Percentiles rank a stretch among this genome's conserved stretches.
Conservation (phyloP, 2,329 filamentous ascomycete genomes). For the Aureobasidium sp. region DNA sequence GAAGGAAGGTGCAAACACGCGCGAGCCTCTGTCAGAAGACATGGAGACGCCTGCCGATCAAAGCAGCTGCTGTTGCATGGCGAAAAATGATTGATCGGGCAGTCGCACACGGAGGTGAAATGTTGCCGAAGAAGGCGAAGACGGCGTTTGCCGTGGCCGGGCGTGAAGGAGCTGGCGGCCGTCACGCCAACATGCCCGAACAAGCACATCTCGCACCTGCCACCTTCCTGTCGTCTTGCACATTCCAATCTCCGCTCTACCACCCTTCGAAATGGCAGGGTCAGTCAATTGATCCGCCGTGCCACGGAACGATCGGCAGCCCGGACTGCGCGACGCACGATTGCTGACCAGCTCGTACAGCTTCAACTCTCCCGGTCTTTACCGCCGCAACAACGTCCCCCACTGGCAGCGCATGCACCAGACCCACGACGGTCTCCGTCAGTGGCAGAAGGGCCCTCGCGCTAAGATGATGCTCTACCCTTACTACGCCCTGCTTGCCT, state of each 20-base stretch:
- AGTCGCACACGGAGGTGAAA: too few relatives aligned
- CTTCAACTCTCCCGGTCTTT: conserved; percentile 39
- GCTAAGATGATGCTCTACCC: conserved; percentile 60
- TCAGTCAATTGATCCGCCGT: conserved; percentile 26
- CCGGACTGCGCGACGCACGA: not conserved
- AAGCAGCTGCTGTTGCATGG: conserved; percentile 9
- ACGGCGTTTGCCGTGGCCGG: not conserved
- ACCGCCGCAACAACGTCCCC: conserved; percentile 71
- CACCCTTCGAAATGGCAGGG: conserved; percentile 38
- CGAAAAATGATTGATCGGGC: not conserved
- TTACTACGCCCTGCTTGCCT: conserved; percentile 51
- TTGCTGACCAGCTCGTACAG: conserved; percentile 11
- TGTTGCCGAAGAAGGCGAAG: too few relatives aligned
- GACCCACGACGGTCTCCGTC: conserved; percentile 61
- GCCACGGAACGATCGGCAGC: not conserved
- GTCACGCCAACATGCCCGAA: conserved; percentile 2
- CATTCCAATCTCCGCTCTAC: conserved; percentile 21
- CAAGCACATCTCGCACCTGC: not conserved
- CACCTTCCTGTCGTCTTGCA: not conserved
- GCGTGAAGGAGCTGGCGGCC: not conserved
- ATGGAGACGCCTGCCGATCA: conserved; percentile 22
- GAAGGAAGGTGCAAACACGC: not conserved
- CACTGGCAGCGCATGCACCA: conserved; percentile 70
- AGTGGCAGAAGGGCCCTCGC: conserved; percentile 67
- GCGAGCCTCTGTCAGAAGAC: conserved; percentile 28